A percentile compares a stretch with the other conserved stretches of the same genome.
phyloP scores from a whole-genome alignment of 2,329 filamentous ascomycete genomes.

The Tolypocladium ovalisporum region DNA sequence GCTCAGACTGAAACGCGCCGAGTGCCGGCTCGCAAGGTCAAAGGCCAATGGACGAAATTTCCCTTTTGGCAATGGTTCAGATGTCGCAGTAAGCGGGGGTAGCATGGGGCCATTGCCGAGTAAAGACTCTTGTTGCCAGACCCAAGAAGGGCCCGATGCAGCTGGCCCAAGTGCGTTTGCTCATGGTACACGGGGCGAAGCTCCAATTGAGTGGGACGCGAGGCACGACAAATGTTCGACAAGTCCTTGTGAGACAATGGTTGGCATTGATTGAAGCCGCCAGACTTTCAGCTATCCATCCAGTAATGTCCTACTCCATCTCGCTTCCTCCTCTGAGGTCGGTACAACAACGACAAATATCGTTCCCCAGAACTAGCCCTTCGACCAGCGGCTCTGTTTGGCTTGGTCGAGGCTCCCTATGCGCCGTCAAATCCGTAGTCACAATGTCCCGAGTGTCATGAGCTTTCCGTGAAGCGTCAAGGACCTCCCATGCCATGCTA shows the following conservation, averaged over 20 bases:
- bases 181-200: background rate
- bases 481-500: constrained; percentile 23
- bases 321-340: background rate
- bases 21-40: background rate
- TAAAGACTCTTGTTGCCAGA: background rate
- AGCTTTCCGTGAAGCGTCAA: constrained; percentile 14
- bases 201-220: background rate
- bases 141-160: background rate
- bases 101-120: background rate
- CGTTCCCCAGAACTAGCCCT: background rate
- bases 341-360: background rate
- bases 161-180: background rate
- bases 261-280: constrained; percentile 5
- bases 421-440: constrained; percentile 7
- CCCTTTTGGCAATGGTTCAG: background rate
- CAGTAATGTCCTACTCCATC: constrained; percentile 2
- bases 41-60: background rate
- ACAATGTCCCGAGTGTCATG: constrained; percentile 14
- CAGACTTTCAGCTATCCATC: constrained; percentile 3
- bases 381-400: background rate
- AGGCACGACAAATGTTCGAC: background rate
- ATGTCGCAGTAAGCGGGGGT: constrained; percentile 1
- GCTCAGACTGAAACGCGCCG: background rate
- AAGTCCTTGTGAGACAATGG: constrained; percentile 1
- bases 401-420: background rate